Evolutionary conservation across 768 basidiomycete genomes (phyloP).

Genomic region (Boletales sp.): DNA sequence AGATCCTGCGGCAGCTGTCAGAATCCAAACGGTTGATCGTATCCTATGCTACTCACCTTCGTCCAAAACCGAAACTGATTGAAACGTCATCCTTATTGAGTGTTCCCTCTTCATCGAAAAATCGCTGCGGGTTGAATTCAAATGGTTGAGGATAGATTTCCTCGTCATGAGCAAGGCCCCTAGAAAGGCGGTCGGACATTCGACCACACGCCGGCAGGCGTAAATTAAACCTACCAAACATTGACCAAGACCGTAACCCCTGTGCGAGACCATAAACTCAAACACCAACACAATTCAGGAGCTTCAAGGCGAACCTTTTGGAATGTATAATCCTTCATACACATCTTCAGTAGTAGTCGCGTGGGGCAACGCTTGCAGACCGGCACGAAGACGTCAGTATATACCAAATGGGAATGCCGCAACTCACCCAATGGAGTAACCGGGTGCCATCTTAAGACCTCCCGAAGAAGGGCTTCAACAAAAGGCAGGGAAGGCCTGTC

Average conservation of each 20-base stretch:
- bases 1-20: slow-evolving; percentile 12
- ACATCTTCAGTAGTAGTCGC: slow-evolving; percentile 17
- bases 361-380: slow-evolving; percentile 18
- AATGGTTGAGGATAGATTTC: slow-evolving; percentile 37
- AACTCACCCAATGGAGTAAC: slow-evolving; percentile 18
- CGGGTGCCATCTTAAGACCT: slow-evolving; percentile 24
- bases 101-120: slow-evolving; percentile 18
- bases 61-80: slow-evolving; percentile 23
- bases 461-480: slow-evolving; percentile 21
- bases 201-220: neutral
- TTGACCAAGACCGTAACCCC: slow-evolving; percentile 21
- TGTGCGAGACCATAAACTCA: slow-evolving; percentile 1
- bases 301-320: slow-evolving; percentile 16
- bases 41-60: slow-evolving; percentile 12
- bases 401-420: neutral
- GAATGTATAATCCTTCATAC: slow-evolving; percentile 25
- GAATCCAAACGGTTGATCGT: neutral
- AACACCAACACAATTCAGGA: neutral
- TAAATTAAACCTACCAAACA: slow-evolving; percentile 14
- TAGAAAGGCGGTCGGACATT: slow-evolving; percentile 10
- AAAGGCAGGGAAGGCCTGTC: slow-evolving; percentile 24
- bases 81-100: slow-evolving; percentile 5
- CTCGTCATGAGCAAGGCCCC: slow-evolving; percentile 39
- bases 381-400: neutral
- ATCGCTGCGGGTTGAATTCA: slow-evolving; percentile 41